Evolutionary conservation across 1,284 basidiomycete genomes (phyloP).

Genomic region (Mycena sp.): DNA sequence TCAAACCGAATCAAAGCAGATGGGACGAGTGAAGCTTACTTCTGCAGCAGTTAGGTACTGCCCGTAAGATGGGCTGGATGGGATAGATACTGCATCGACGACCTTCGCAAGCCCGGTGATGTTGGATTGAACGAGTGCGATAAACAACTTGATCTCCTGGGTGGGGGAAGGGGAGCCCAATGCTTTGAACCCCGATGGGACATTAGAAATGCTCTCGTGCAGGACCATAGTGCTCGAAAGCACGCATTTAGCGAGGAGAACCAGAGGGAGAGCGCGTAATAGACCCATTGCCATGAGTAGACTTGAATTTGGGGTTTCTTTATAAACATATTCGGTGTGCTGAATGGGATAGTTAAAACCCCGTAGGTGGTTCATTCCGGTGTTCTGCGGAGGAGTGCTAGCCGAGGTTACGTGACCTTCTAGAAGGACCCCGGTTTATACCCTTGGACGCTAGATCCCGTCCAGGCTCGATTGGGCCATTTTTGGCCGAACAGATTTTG

Average conservation of each 20-base stretch:
- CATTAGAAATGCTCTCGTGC: constrained; percentile 18
- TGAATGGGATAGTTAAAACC: constrained; percentile 7
- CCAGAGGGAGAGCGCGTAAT: constrained; percentile 4
- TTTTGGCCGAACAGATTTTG: too few species aligned
- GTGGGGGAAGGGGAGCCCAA: constrained; percentile 13
- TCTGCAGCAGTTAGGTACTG: constrained; percentile 30
- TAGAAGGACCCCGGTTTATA: neutral
- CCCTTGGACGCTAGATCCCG: neutral
- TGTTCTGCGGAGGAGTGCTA: constrained; percentile 6
- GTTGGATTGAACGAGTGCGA: constrained; percentile 31
- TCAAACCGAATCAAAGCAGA: neutral
- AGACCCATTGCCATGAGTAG: constrained; percentile 10
- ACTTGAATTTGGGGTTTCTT: neutral
- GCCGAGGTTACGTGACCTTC: constrained; percentile 9
- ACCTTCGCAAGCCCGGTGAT: constrained; percentile 33
- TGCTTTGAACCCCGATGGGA: constrained; percentile 11
- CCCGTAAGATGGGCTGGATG: constrained; percentile 33
- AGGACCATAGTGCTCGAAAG: constrained; percentile 16
- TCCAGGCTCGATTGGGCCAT: too few species aligned
- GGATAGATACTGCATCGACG: constrained; percentile 33
- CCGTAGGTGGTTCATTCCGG: neutral
- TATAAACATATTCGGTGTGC: constrained; percentile 14
- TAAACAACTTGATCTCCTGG: constrained; percentile 30
- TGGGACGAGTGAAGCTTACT: constrained; percentile 16
- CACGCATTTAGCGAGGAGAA: constrained; percentile 4